Evolutionary conservation across 306 rosid genomes (phyloP).

Genomic region (Trifolium dubium): DNA sequence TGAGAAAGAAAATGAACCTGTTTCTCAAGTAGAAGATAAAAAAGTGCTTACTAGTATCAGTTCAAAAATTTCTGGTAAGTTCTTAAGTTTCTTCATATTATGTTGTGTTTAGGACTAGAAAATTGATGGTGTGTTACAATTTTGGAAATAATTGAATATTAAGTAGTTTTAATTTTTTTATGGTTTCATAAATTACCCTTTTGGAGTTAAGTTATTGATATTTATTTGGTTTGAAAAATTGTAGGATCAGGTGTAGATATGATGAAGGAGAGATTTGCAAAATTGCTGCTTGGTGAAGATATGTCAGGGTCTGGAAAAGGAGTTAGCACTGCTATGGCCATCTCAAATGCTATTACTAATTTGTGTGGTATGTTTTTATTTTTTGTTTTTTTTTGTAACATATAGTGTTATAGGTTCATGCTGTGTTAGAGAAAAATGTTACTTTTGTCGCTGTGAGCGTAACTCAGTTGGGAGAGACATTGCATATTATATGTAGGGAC

Average conservation of each 20-base stretch:
- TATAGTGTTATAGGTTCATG: too few species aligned
- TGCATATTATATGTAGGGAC: too few species aligned
- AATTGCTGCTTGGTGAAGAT: conserved; percentile 90
- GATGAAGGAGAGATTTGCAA: conserved; percentile 91
- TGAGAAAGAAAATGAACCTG: conserved; percentile 49
- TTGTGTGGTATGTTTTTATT: conserved; percentile 67
- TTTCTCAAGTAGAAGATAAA: conserved; percentile 46
- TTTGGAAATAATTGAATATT: neutral
- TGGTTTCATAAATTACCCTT: neutral
- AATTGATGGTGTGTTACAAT: neutral
- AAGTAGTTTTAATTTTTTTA: neutral
- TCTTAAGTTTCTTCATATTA: neutral
- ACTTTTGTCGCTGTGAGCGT: too few species aligned
- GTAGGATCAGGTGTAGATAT: conserved; percentile 60
- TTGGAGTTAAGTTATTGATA: conserved; percentile 24
- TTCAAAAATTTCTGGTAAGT: conserved; percentile 68
- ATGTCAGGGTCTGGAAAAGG: conserved; percentile 98
- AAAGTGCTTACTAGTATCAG: conserved; percentile 42
- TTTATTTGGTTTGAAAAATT: conserved; percentile 8
- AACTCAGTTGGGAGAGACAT: too few species aligned
- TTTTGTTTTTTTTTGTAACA: neutral
- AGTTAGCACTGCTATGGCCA: conserved; percentile 85
- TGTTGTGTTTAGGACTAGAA: conserved; percentile 5
- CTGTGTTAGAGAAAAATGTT: too few species aligned
- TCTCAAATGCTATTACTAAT: conserved; percentile 92